Base-by-base conservation (phyloP, 805 yeast species). In the Candida orba region DNA sequence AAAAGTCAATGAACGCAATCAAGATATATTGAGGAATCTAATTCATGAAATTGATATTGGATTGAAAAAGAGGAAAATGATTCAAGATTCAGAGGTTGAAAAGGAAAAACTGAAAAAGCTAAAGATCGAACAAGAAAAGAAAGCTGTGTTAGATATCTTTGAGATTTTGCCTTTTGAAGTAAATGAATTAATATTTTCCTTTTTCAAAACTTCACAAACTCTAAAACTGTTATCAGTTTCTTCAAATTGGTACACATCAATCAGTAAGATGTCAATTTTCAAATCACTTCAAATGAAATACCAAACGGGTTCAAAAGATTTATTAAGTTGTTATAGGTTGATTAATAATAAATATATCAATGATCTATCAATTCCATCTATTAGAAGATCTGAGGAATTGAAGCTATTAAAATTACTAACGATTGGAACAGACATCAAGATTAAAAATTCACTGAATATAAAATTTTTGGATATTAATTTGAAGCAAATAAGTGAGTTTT, bases 301-400 rank as follows among this genome's bases (percentile, higher is more conserved):
- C 12, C 40, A 52, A 29, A 23, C 43, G 4, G 43, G 50, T 2
- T 9, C 43, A 1, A 49, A 38, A 29, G 58, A 56, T 29, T 37
- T 58, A 1, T 34, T 43, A 3, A 48, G 37, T 34, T 56, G 59
- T 37, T 44, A 48, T 15, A 33, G 46, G 6, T 20, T 48, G 22
- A 43, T 55, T 2, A 17, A 36, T 8, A 37, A 32, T 6, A 53
- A 53, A 25, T 48, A 46, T 35, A 38, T 56, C 10, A 42, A 40
- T 5, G 34, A 39, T 4, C 30, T 55, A 3, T 34, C 34, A 14
- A 27, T 54, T 4, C 43, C 44, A 2, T 51, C 60, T 0, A 42
- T 51, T 14, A 46, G 51, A 25, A 29, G 52, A 14, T 29, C 50
- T 4, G 62, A 56, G 20, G 62, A 55, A 37, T 37, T 42, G 18